Base-by-base conservation (phyloP, 2,329 filamentous ascomycete species). In the Cladorrhinum sp. region DNA sequence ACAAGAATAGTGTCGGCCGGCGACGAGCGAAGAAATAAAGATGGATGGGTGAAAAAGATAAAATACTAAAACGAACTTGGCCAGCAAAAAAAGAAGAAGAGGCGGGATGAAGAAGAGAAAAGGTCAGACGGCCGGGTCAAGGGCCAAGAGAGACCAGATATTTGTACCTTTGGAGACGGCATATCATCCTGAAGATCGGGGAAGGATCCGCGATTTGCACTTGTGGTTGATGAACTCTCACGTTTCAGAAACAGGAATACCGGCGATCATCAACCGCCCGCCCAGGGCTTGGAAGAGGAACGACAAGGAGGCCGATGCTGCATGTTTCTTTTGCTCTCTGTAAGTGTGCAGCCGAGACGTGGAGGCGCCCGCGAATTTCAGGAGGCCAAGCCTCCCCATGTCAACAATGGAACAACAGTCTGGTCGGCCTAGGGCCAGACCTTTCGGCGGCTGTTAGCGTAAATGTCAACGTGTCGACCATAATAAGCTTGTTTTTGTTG, bases 1-100 rank as follows among this genome's bases (percentile, higher is more conserved):
- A 59, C 68, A 73, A 71, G 53, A 64, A 72, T 64, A 58, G 72
- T 69, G 80, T 82, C 80, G 80, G 70, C 80, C 80, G 78, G 80
- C 80, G 80, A 82, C 79, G 70, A 76, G 74, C 71, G 69, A 69
- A 64, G 67, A 70, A 71, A 63, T 68, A 67, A 62, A 69, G 70
- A 60, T 64, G 64, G 68, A 69, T 62, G 65, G 67, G 25, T 49
- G 67, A 67, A 70, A 57, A 62, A 61, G 66, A 70, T 12, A 27
- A 32, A 55, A 7, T 25, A 50, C 25, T 50, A 25, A 50, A 27
- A 50, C 49, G 60, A 64, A 66, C 60, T 48, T 64, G 67, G 23
- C 48, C 48, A 50, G 58, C 45, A 63, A 61, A 67, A 54, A 38
- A 56, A 45, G 55, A 52, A 61, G 53, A 57, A 54, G 53, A 67